Conservation (phyloP, 805 yeast species). For the Saccharomycopsis fermentans region DNA sequence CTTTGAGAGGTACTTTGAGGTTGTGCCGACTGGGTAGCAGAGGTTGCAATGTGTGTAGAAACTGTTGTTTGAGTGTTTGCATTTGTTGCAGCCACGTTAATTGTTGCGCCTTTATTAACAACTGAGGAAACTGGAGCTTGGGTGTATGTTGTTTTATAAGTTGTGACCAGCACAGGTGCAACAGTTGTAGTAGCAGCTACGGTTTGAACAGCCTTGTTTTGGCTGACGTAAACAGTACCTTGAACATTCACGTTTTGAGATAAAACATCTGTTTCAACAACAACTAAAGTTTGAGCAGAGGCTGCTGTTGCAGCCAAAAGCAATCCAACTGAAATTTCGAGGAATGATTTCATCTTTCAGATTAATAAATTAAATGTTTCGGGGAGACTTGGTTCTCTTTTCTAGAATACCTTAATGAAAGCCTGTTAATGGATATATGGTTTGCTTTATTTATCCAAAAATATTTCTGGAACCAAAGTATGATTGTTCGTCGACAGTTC, state of each 20-base stretch:
- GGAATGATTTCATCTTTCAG: background rate
- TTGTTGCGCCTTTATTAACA: slow-evolving; percentile 15
- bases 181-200: slow-evolving; percentile 21
- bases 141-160: slow-evolving; percentile 22
- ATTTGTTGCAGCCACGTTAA: slow-evolving; percentile 7
- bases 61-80: slow-evolving; percentile 14
- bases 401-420: too few relatives aligned
- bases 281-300: slow-evolving; percentile 14
- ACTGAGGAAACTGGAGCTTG: slow-evolving; percentile 28
- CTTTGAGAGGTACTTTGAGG: slow-evolving; percentile 17
- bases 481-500: too few relatives aligned
- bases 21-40: slow-evolving; percentile 18
- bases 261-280: slow-evolving; percentile 19
- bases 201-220: background rate
- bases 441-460: too few relatives aligned
- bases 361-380: background rate
- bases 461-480: too few relatives aligned
- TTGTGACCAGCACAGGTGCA: slow-evolving; percentile 19
- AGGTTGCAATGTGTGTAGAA: slow-evolving; percentile 12
- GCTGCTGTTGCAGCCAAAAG: slow-evolving; percentile 17
- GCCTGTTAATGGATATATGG: too few relatives aligned
- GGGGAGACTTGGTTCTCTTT: too few relatives aligned
- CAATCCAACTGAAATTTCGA: background rate
- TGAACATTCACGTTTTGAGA: slow-evolving; percentile 26
- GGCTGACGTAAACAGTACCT: slow-evolving; percentile 21